Conservation (phyloP, 2,329 filamentous ascomycete species). For the Colletotrichum abscissum region DNA sequence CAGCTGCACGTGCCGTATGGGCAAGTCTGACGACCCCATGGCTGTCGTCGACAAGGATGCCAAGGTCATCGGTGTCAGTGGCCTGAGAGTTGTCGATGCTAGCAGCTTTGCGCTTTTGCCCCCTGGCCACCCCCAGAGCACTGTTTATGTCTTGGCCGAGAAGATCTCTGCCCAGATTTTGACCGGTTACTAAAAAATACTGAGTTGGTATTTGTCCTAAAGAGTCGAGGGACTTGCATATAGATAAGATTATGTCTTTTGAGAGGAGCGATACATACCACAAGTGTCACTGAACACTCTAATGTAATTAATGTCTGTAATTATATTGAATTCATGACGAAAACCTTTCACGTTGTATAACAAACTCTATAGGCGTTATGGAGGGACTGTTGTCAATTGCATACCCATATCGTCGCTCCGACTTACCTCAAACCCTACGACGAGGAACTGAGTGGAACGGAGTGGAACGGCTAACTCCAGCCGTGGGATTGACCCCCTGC, state of each 20-base stretch:
- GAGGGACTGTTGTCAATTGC: too few relatives aligned
- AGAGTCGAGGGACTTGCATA: neutral
- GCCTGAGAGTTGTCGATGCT: conserved; percentile 46
- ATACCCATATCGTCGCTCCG: too few relatives aligned
- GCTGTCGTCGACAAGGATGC: conserved; percentile 46
- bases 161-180: conserved; percentile 42
- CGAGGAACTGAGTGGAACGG: neutral
- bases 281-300: neutral
- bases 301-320: neutral
- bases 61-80: conserved; percentile 43
- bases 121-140: conserved; percentile 40
- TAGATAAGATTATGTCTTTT: neutral
- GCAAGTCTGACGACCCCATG: conserved; percentile 45
- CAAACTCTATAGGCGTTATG: too few relatives aligned
- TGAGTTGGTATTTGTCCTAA: conserved; percentile 24
- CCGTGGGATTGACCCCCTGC: neutral
- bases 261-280: neutral
- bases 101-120: conserved; percentile 42
- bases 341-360: too few relatives aligned
- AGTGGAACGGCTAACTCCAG: neutral
- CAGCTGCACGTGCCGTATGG: conserved; percentile 65
- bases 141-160: conserved; percentile 40
- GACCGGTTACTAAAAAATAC: conserved; percentile 47
- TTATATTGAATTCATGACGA: neutral
- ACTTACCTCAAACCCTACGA: too few relatives aligned